Conservation (phyloP, 2,329 filamentous ascomycete species). For the Paecilomyces sp. region DNA sequence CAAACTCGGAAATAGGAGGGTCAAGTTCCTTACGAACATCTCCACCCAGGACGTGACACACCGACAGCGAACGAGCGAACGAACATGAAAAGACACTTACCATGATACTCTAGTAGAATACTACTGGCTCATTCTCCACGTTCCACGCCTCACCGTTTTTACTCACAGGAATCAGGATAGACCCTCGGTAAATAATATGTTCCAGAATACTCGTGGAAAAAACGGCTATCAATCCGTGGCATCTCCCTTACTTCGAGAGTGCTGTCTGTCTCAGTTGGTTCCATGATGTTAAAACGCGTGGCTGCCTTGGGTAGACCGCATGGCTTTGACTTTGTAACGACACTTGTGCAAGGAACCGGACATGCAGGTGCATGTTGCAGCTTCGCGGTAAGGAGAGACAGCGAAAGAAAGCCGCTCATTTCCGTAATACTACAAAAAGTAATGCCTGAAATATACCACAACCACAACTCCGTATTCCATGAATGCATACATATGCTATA, state of each 20-base stretch:
- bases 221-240: neutral
- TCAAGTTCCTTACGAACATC: neutral
- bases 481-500: neutral
- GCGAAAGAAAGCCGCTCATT: neutral
- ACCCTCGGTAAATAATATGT: neutral
- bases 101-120: neutral
- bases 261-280: neutral
- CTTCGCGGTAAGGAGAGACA: neutral
- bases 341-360: neutral
- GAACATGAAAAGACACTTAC: neutral
- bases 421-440: neutral
- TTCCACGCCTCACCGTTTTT: neutral
- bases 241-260: neutral
- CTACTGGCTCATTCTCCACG: neutral
- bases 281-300: neutral
- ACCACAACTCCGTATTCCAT: neutral
- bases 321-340: neutral
- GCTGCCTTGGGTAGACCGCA: neutral
- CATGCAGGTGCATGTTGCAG: neutral
- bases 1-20: neutral
- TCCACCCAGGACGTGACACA: neutral
- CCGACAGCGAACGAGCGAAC: neutral
- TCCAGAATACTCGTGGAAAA: neutral
- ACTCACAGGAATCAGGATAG: neutral
- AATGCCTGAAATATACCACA: neutral